A percentile compares a stretch with the other conserved stretches of the same genome.
These are phyloP conservation scores for Cyanidiococcus yangmingshanensis DNA, from an alignment of 23 red algal genomes.

Conservation along the genomic window DNA sequence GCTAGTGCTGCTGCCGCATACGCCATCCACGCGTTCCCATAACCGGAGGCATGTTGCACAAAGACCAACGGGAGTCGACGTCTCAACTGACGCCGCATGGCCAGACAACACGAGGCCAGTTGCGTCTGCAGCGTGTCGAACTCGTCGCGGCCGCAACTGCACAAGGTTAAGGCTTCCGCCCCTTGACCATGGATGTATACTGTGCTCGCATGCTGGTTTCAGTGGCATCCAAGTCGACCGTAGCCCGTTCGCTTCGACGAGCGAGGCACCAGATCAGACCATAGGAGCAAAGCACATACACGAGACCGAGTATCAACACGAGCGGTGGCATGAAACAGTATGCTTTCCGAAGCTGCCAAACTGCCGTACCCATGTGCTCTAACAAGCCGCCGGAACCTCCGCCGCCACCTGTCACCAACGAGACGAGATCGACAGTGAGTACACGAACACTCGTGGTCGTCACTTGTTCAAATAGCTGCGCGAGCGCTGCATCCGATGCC, in stretches of 20 bases:
- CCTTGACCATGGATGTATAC: background rate
- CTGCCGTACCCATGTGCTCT: constrained; percentile 39
- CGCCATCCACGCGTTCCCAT: background rate
- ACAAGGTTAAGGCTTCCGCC: background rate
- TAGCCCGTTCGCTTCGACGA: background rate
- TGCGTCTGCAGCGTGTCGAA: background rate
- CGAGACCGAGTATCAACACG: background rate
- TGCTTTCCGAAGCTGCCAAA: constrained; percentile 28
- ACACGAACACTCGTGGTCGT: background rate
- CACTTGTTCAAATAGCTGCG: background rate
- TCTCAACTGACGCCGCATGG: background rate
- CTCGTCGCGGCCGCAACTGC: background rate
- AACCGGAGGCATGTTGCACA: background rate
- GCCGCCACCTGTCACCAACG: constrained; percentile 22
- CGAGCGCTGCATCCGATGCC: background rate
- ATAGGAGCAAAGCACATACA: background rate
- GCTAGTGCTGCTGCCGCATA: background rate
- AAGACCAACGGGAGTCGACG: background rate
- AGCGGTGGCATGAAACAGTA: background rate
- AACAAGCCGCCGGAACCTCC: constrained; percentile 50
- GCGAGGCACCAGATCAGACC: background rate
- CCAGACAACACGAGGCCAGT: background rate
- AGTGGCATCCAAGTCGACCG: background rate
- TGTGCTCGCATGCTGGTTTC: background rate
- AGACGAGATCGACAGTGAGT: background rate